phyloP scores from a whole-genome alignment of 2,329 filamentous ascomycete species.

The Venturia asperata region DNA sequence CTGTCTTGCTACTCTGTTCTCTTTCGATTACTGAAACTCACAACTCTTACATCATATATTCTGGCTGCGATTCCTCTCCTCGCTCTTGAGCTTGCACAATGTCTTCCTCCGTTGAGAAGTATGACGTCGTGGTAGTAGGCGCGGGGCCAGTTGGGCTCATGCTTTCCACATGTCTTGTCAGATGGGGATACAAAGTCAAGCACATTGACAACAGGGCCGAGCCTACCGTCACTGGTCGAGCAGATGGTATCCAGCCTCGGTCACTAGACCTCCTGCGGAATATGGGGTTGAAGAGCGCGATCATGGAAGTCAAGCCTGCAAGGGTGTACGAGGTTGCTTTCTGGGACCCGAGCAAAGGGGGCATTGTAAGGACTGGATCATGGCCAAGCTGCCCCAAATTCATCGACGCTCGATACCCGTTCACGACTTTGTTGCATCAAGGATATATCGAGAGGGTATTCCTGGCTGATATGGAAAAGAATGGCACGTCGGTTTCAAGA shows the following conservation, averaged over 20 bases:
- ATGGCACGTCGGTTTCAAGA: constrained; percentile 49
- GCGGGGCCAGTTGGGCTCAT: constrained; percentile 84
- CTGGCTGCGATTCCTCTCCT: neutral
- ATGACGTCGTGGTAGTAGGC: constrained; percentile 74
- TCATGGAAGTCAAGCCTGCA: constrained; percentile 82
- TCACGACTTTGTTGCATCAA: constrained; percentile 56
- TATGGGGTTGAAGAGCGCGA: constrained; percentile 78
- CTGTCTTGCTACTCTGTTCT: neutral
- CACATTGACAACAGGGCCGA: constrained; percentile 87
- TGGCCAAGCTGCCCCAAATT: constrained; percentile 89
- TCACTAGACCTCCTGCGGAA: constrained; percentile 82
- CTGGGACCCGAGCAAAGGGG: constrained; percentile 51
- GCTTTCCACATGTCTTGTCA: constrained; percentile 76
- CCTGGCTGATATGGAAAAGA: constrained; percentile 54
- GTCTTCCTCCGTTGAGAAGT: constrained; percentile 27
- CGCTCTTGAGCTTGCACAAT: neutral
- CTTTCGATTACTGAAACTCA: neutral
- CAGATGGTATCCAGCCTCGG: constrained; percentile 85
- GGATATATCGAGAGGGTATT: constrained; percentile 57
- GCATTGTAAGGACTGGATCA: constrained; percentile 54
- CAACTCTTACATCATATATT: neutral
- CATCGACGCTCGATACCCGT: constrained; percentile 58
- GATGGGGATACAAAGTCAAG: constrained; percentile 93
- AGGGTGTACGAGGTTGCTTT: constrained; percentile 70
- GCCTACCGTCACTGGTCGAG: constrained; percentile 77